Evolutionary conservation across 78 protist genomes (phyloP), one percentile per base, ranked within the genome.

Genomic region (Dictyostelium citrinum): DNA sequence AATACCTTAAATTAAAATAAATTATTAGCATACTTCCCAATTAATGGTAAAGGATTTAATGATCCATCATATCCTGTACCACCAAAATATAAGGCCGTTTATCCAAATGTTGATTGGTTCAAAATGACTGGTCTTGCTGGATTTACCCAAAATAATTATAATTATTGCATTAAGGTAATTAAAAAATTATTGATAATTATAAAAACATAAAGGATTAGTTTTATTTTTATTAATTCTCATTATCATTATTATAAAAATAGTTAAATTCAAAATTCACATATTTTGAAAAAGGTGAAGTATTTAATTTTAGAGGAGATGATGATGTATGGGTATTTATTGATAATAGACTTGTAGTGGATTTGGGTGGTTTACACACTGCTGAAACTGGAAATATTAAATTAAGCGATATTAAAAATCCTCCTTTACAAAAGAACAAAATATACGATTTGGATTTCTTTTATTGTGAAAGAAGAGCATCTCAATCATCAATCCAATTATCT

Each of bases 261-360:
- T 55, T 77, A 10, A 75, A 41, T 17, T 76, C 92, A 5, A 86
- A 41, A 31, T 86, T 86, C 46, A 67, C 71, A 4, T 86, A 64
- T 82, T 12, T 41, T 12, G 58, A 6, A 6, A 29, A 24, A 29
- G 64, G 64, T 20, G 91, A 84, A 74, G 27, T 31, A n/a, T 95
- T 95, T 58, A n/a, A 45, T 27, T 95, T 95, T 74, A 43, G 33
- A n/a, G 96, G 96, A 43, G 96, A 95, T 68, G 96, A 95, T 27
- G 96, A 95, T 68, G 96, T 95, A 8, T 95, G 96, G 96, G 70
- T 92, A 39, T 92, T n/a, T 24, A 71, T 92, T 10, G 68, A 92
- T 82, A 84, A 84, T 33, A 17, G 12, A 7, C 46, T 92, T 1
- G 91, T 29, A 3, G 45, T 92, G 0, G 96, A 92, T 83, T 12